A percentile compares a stretch with the other conserved stretches of the same genome.
These are phyloP conservation scores for Stachybotrys chlorohalonatus DNA, from an alignment of 2,329 filamentous ascomycete genomes.

Conservation along the genomic window DNA sequence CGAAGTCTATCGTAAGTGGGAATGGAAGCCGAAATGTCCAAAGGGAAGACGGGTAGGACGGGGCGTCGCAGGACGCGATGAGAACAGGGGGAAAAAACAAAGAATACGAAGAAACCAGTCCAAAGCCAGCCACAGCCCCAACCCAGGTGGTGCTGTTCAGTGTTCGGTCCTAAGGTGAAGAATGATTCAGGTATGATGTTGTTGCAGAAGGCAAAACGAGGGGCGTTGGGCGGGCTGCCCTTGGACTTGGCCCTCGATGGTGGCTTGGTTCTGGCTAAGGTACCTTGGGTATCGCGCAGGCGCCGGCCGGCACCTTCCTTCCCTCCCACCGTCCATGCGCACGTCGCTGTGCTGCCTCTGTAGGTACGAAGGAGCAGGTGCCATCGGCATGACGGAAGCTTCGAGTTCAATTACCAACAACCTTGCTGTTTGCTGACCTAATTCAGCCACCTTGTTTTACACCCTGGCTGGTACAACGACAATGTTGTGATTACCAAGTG, in stretches of 20 bases:
- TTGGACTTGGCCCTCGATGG: too few relatives aligned
- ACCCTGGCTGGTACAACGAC: background rate
- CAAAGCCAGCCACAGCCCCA: background rate
- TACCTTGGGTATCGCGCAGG: too few relatives aligned
- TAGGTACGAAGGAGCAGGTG: background rate
- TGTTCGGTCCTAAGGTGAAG: too few relatives aligned
- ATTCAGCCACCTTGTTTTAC: background rate
- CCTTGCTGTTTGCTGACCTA: background rate
- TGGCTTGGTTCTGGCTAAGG: too few relatives aligned
- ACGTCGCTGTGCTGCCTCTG: too few relatives aligned
- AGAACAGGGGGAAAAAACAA: background rate
- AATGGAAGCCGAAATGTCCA: background rate
- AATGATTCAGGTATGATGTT: too few relatives aligned
- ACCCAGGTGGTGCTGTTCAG: too few relatives aligned
- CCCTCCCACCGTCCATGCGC: too few relatives aligned
- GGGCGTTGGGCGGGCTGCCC: too few relatives aligned
- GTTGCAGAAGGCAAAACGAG: too few relatives aligned
- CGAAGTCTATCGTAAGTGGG: background rate
- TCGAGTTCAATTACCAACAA: background rate
- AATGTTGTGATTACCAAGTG: background rate
- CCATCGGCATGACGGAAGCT: background rate
- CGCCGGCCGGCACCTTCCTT: background rate
- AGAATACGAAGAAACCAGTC: background rate
- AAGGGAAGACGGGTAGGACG: background rate
- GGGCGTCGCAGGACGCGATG: background rate